phyloP scores from a whole-genome alignment of 352 stramenopile genomes.

The Plasmopara viticola region DNA sequence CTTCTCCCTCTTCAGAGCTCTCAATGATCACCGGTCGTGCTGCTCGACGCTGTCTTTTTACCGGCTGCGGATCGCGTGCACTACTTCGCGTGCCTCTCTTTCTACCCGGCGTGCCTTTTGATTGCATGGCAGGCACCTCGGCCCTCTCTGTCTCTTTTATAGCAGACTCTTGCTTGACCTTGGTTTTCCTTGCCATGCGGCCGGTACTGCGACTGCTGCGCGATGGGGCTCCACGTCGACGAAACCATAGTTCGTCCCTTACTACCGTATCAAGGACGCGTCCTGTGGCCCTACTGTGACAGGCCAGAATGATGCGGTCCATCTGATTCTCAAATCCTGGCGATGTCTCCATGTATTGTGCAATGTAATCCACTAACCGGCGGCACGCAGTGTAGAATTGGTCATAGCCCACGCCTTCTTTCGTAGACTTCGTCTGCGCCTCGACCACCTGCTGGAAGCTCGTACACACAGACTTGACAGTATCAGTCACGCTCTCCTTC shows the following conservation, averaged over 20 bases:
- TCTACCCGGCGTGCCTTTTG: constrained; percentile 7
- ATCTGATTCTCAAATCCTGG: constrained; percentile 36
- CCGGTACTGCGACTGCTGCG: constrained; percentile 8
- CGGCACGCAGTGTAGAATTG: constrained; percentile 51
- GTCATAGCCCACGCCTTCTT: constrained; percentile 39
- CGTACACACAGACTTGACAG: constrained; percentile 43
- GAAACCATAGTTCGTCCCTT: constrained; percentile 45
- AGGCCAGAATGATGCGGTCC: constrained; percentile 65
- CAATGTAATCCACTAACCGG: constrained; percentile 56
- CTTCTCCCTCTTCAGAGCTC: constrained; percentile 3
- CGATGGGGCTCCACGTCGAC: not conserved
- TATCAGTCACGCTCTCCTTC: constrained; percentile 38
- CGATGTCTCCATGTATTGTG: constrained; percentile 55
- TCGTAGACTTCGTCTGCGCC: constrained; percentile 1
- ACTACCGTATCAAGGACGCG: constrained; percentile 47
- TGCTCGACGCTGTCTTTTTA: constrained; percentile 23
- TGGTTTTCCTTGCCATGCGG: not conserved
- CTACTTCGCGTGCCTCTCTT: constrained; percentile 13
- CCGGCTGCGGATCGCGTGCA: constrained; percentile 5
- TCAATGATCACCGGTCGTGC: constrained; percentile 19
- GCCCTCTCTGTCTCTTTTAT: constrained; percentile 1
- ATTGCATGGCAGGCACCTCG: constrained; percentile 19
- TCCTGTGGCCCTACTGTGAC: constrained; percentile 46
- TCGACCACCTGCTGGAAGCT: constrained; percentile 24
- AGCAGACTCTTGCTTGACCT: constrained; percentile 6